Conservation (phyloP, 129 eudicot genomes). For the Tagetes erecta region DNA sequence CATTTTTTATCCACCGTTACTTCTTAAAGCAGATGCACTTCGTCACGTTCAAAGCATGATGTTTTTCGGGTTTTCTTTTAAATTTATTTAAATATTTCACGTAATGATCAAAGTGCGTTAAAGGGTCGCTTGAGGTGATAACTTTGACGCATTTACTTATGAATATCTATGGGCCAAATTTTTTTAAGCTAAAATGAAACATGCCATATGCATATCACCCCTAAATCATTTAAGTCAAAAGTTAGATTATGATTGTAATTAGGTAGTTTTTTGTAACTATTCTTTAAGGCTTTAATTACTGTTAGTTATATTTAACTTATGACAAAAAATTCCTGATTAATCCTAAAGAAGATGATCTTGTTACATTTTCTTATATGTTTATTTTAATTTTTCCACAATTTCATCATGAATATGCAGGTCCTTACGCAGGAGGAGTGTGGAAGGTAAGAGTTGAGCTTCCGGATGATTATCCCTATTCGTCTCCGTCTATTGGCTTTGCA, state of each 20-base stretch:
- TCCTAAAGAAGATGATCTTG: not conserved
- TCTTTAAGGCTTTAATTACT: not conserved
- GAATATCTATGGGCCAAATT: not conserved
- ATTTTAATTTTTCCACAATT: not conserved
- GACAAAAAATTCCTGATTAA: not conserved
- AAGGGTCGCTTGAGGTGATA: not conserved
- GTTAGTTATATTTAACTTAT: not conserved
- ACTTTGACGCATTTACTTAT: not conserved
- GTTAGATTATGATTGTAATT: not conserved
- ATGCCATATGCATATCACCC: not conserved
- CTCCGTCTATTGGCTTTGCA: constrained; percentile 70
- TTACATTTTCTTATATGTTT: not conserved
- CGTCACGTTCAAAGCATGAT: not conserved
- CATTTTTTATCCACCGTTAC: not conserved
- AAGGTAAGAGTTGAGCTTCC: constrained; percentile 79
- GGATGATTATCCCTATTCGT: constrained; percentile 77
- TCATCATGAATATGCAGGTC: constrained; percentile 40
- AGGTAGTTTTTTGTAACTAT: not conserved
- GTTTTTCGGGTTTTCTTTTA: not conserved
- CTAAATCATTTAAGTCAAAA: not conserved
- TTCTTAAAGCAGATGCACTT: not conserved
- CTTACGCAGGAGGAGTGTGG: constrained; percentile 79
- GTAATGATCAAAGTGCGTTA: not conserved
- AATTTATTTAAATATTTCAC: constrained; percentile 3
- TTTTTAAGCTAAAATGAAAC: not conserved